These are phyloP conservation scores for Tetraselmis chui DNA, from an alignment of 139 green algal species.

Conservation along the genomic window DNA sequence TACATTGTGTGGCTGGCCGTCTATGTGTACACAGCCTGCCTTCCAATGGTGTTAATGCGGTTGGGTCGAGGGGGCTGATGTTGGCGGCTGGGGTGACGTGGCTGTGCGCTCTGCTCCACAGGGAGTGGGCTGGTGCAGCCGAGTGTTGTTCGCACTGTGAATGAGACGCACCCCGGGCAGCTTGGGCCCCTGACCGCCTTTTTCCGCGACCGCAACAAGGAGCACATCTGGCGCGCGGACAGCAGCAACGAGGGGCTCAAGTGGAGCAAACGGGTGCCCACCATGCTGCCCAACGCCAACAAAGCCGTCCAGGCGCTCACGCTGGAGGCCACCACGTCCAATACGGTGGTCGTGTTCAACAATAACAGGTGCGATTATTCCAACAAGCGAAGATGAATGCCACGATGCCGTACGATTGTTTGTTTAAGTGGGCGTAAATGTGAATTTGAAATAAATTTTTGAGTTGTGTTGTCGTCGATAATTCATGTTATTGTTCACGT, in stretches of 20 bases:
- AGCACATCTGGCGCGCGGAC: not conserved
- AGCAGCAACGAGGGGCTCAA: not conserved
- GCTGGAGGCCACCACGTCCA: not conserved
- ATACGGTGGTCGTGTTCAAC: conserved; percentile 6
- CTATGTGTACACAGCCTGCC: no score
- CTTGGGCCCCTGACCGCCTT: not conserved
- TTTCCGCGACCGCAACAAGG: not conserved
- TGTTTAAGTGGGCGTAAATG: no score
- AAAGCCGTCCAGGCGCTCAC: not conserved
- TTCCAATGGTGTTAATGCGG: no score
- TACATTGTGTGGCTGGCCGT: no score
- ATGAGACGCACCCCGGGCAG: not conserved
- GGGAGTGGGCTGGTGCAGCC: not conserved
- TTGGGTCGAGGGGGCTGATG: no score
- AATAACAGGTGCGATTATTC: conserved; percentile 4
- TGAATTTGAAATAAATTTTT: no score
- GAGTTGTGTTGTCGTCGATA: no score
- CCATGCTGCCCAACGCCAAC: conserved; percentile 7
- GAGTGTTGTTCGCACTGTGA: not conserved
- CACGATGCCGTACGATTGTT: no score
- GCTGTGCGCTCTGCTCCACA: no score
- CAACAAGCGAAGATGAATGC: no score
- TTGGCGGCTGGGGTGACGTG: no score
- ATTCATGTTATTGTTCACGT: no score
- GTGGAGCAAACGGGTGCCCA: conserved; percentile 1